Conservation (phyloP, 352 stramenopile genomes). For the Phytophthora pistaciae region DNA sequence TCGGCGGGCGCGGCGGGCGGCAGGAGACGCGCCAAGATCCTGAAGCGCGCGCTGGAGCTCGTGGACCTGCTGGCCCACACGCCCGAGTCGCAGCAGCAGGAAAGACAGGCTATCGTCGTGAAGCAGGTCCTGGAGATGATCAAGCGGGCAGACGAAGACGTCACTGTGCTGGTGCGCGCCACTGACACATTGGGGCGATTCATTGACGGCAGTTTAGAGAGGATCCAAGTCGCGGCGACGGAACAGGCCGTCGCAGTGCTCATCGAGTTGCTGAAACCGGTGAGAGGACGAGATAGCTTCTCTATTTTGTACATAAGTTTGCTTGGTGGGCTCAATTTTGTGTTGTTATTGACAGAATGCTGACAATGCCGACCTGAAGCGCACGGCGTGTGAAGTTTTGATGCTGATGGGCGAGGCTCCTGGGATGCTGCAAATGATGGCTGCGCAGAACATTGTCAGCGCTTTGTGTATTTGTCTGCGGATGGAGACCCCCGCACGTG, state of each 20-base stretch:
- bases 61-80: slow-evolving; percentile 40
- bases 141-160: slow-evolving; percentile 40
- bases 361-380: slow-evolving; percentile 50
- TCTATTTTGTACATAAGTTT: background rate
- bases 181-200: slow-evolving; percentile 49
- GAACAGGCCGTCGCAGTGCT: slow-evolving; percentile 42
- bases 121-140: slow-evolving; percentile 40
- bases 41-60: slow-evolving; percentile 58
- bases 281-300: slow-evolving; percentile 3
- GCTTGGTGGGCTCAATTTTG: background rate
- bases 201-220: slow-evolving; percentile 39
- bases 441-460: slow-evolving; percentile 47
- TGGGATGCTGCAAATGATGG: slow-evolving; percentile 55
- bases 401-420: slow-evolving; percentile 44
- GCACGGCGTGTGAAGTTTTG: slow-evolving; percentile 48
- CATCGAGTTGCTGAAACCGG: slow-evolving; percentile 43
- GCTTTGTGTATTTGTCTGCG: slow-evolving; percentile 49
- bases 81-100: slow-evolving; percentile 17
- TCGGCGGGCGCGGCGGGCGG: slow-evolving; percentile 14
- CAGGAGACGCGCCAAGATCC: slow-evolving; percentile 46
- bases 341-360: slow-evolving; percentile 14
- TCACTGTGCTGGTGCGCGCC: slow-evolving; percentile 42
- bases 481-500: slow-evolving; percentile 16
- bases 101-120: slow-evolving; percentile 34
- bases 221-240: slow-evolving; percentile 43